A percentile compares a stretch with the other conserved stretches of the same genome.
Conservation (phyloP, 1,284 basidiomycete genomes). For the Phylloporus gajari region DNA sequence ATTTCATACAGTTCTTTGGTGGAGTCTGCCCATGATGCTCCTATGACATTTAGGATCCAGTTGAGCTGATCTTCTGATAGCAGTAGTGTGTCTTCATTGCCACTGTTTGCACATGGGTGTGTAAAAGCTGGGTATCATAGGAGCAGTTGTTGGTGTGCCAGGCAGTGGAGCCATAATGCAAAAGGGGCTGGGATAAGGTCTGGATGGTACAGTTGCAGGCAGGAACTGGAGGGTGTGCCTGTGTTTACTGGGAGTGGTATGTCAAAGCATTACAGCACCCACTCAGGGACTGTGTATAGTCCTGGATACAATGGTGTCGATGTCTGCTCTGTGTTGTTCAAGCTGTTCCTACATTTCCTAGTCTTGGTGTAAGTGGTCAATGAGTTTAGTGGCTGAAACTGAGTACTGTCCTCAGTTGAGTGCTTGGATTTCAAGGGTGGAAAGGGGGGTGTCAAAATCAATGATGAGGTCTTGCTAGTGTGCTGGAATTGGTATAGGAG, state of each 20-base stretch:
- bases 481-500: conserved; percentile 26
- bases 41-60: conserved; percentile 27
- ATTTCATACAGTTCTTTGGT: conserved; percentile 28
- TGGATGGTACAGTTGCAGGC: too few relatives aligned
- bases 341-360: too few relatives aligned
- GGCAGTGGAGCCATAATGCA: conserved; percentile 19
- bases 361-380: background rate
- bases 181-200: background rate
- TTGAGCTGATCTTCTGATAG: background rate
- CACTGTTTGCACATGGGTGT: background rate
- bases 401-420: background rate
- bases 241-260: background rate
- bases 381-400: background rate
- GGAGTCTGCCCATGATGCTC: conserved; percentile 11
- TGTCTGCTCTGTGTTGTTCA: too few relatives aligned
- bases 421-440: background rate
- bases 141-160: conserved; percentile 20
- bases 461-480: conserved; percentile 17
- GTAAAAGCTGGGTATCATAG: background rate
- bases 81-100: background rate
- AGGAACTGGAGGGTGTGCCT: too few relatives aligned
- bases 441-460: conserved; percentile 4
- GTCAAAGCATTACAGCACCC: background rate
- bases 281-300: background rate
- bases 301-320: background rate